Conservation (phyloP, 495 filamentous ascomycete species). For the Penicillium canescens region DNA sequence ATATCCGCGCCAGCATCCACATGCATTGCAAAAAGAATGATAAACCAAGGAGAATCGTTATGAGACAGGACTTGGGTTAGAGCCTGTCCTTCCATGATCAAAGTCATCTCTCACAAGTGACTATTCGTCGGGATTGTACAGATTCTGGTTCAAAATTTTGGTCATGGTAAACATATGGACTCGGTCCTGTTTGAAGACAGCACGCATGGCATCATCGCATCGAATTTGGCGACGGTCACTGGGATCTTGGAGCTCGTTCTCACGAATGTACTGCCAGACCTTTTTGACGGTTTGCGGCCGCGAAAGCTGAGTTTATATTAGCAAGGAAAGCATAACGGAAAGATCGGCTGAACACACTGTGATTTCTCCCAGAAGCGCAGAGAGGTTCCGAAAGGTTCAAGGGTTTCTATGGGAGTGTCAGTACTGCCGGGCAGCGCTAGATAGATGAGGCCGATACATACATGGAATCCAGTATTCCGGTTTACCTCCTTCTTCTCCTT, state of each 20-base stretch:
- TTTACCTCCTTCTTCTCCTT: slow-evolving; percentile 66
- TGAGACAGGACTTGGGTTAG: slow-evolving; percentile 9
- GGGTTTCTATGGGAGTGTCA: slow-evolving; percentile 53
- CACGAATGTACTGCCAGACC: slow-evolving; percentile 92
- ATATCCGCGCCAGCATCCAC: slow-evolving; percentile 29
- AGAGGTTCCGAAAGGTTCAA: slow-evolving; percentile 64
- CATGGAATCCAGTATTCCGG: slow-evolving; percentile 67
- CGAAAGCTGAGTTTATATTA: slow-evolving; percentile 60
- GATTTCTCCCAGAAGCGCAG: slow-evolving; percentile 61
- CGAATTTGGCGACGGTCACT: slow-evolving; percentile 86
- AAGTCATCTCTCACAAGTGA: slow-evolving; percentile 9
- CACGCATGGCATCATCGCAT: slow-evolving; percentile 87
- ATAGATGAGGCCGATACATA: slow-evolving; percentile 32
- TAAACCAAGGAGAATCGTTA: slow-evolving; percentile 28
- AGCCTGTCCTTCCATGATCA: slow-evolving; percentile 8
- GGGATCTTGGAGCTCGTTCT: slow-evolving; percentile 83
- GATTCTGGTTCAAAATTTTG: slow-evolving; percentile 69
- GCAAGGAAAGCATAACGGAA: not conserved
- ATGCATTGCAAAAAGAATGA: slow-evolving; percentile 28
- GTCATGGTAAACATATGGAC: slow-evolving; percentile 99
- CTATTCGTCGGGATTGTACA: slow-evolving; percentile 66
- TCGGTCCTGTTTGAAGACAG: slow-evolving; percentile 85
- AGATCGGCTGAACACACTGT: slow-evolving; percentile 45
- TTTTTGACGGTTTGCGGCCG: slow-evolving; percentile 94
- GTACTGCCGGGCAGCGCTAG: slow-evolving; percentile 1